Evolutionary conservation across 2,329 filamentous ascomycete genomes (phyloP), one percentile per base, ranked within the genome.

Genomic region (Leptographium procerum): DNA sequence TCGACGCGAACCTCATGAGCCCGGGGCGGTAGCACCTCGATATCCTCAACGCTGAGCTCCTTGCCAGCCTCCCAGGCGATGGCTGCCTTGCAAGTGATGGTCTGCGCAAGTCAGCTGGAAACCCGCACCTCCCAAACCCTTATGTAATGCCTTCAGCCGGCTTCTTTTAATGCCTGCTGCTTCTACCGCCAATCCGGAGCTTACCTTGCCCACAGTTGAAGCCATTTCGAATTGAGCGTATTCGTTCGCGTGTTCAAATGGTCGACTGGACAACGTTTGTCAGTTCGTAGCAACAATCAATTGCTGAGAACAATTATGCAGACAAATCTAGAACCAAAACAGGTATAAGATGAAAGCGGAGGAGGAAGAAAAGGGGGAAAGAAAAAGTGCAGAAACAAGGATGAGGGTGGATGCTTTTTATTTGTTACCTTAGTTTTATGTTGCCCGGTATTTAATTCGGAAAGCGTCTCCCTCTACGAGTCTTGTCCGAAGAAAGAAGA

Each of bases 51-150:
- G 67, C 80, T 84, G 64, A 99, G 83, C 65, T 89, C 86, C 77
- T 96, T 89, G 71, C 88, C 91, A 53, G 94, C 91, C 75, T 91
- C 92, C 94, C 94, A 99, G 72, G 94, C 94, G 64, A 99, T 88
- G 69, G 94, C 94, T 65, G 94, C 94, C 87, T 94, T 92, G 84
- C 91, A 96, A 68, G 86, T 95, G 71, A 96, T 96, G 68, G 89
- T 90, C 90, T 96, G 67, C 96, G 67, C 11, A 22, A 13, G 36
- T 56, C 24, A 56, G 36, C 40, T 13, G 34, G 36, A 29, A 26
- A 13, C n/a, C 19, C 36, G 9, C 53, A 3, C 36, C 22, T 31
- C 14, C 19, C 8, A 22, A 19, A 13, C 50, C 9, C 16, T 29
- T 26, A 26, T 22, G 33, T 36, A 8, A 8, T 36, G 33, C 33